Conservation (phyloP, 495 filamentous ascomycete genomes). For the Cladorrhinum samala region DNA sequence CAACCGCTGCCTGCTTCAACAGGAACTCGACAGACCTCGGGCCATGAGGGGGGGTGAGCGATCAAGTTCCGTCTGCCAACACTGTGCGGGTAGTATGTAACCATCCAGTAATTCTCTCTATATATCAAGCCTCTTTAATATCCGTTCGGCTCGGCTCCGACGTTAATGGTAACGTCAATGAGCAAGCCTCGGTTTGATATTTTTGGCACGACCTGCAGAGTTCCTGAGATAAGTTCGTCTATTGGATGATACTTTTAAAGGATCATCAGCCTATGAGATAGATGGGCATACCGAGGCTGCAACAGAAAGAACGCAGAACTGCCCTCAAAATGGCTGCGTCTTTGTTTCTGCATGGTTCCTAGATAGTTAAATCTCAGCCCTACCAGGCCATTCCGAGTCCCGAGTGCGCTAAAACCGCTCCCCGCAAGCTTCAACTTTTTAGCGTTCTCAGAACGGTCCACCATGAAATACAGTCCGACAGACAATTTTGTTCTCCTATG, state of each 20-base stretch:
- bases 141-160: neutral
- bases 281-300: too few relatives aligned
- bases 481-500: too few relatives aligned
- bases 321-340: neutral
- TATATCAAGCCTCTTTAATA: neutral
- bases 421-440: neutral
- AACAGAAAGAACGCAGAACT: too few relatives aligned
- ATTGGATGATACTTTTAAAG: too few relatives aligned
- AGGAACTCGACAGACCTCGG: too few relatives aligned
- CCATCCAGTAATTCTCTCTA: neutral
- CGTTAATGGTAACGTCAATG: neutral
- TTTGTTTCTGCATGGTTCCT: neutral
- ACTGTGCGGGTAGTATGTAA: too few relatives aligned
- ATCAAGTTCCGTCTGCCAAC: too few relatives aligned
- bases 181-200: neutral
- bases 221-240: too few relatives aligned
- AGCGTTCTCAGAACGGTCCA: constrained; percentile 1
- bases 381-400: constrained; percentile 1
- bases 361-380: constrained; percentile 9
- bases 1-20: too few relatives aligned
- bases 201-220: neutral
- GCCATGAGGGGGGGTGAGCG: too few relatives aligned
- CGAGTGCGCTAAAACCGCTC: neutral
- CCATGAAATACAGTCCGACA: too few relatives aligned
- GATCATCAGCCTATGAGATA: too few relatives aligned